Evolutionary conservation across 1,139 yeast genomes (phyloP).

Genomic region (Magnusiomyces sp.): DNA sequence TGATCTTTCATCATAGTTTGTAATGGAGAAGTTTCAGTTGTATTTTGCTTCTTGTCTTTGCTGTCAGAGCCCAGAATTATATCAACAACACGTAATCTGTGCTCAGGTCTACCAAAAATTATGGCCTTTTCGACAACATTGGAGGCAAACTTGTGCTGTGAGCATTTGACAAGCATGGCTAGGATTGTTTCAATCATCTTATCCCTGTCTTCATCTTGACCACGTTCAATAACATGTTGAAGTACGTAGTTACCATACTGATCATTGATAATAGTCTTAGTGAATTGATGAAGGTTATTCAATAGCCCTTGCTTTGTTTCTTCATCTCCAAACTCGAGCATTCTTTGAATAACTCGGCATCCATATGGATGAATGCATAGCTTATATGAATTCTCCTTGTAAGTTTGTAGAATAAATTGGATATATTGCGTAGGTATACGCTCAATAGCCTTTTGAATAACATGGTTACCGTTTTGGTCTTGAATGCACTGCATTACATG

Average conservation of each 20-base stretch:
- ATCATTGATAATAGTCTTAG: slow-evolving; percentile 78
- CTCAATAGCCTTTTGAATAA: slow-evolving; percentile 91
- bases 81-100: slow-evolving; percentile 53
- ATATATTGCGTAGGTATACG: slow-evolving; percentile 65
- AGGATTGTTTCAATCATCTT: slow-evolving; percentile 43
- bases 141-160: slow-evolving; percentile 94
- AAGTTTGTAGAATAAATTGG: slow-evolving; percentile 63
- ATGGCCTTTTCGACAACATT: slow-evolving; percentile 95
- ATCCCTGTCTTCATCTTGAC: slow-evolving; percentile 46
- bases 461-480: slow-evolving; percentile 98
- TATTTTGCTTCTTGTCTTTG: no score
- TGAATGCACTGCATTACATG: slow-evolving; percentile 73
- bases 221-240: slow-evolving; percentile 87
- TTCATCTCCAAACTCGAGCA: slow-evolving; percentile 63
- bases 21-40: slow-evolving; percentile 18
- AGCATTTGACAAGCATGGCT: slow-evolving; percentile 64
- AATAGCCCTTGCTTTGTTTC: slow-evolving; percentile 53
- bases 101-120: slow-evolving; percentile 55
- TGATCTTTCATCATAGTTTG: slow-evolving; percentile 90
- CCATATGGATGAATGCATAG: slow-evolving; percentile 95
- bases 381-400: slow-evolving; percentile 74
- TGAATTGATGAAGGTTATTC: slow-evolving; percentile 61
- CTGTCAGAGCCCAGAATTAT: slow-evolving; percentile 42
- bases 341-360: slow-evolving; percentile 89
- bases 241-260: slow-evolving; percentile 97